Base-by-base conservation (phyloP, 2,329 filamentous ascomycete species). In the Paecilomyces formosus region DNA sequence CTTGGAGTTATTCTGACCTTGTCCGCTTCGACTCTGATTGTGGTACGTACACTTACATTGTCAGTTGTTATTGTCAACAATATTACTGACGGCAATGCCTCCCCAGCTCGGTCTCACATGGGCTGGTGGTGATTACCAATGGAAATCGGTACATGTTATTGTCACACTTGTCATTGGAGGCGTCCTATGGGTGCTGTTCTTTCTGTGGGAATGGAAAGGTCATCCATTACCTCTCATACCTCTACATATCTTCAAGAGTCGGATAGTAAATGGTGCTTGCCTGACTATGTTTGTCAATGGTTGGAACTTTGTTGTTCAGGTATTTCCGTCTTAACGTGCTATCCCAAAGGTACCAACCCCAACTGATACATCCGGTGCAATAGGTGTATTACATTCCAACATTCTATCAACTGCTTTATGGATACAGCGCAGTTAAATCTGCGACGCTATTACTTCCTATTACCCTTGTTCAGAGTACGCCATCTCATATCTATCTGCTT, bases 361-460 rank as follows among this genome's bases (percentile, higher is more conserved):
- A 77, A 58, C 74, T 79, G 39, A 62, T 60, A 7, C 33, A 21
- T 26, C 31, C 30, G 18, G 0, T n/a, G 13, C 12, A 5, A 8
- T 76, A 79, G 58, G 68, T 86, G 1, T 87, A 86, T 68, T 87
- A 83, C 63, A 73, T 87, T 2, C 84, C 85, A 0, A 75, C 85
- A 0, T 87, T 85, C 65, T 82, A 83, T 52, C 84, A 87, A 65
- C 82, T 85, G 57, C 81, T 81, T 1, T 76, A 79, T 22, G 69
- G 71, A 18, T 74, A 74, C 54, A 74, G 71, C 1, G 73, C 78
- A 0, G 62, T 79, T 1, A 73, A 72, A 18, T 81, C 83, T 0
- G 84, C 82, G 0, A 73, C 75, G 2, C 72, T 84, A 54, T 72
- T 79, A 3, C 71, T 84, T 11, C 78, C 82, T 0, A 72, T 85